These are phyloP conservation scores for Eucalyptus guilfoylei DNA, from an alignment of 345 rosid genomes.

Conservation along the genomic window DNA sequence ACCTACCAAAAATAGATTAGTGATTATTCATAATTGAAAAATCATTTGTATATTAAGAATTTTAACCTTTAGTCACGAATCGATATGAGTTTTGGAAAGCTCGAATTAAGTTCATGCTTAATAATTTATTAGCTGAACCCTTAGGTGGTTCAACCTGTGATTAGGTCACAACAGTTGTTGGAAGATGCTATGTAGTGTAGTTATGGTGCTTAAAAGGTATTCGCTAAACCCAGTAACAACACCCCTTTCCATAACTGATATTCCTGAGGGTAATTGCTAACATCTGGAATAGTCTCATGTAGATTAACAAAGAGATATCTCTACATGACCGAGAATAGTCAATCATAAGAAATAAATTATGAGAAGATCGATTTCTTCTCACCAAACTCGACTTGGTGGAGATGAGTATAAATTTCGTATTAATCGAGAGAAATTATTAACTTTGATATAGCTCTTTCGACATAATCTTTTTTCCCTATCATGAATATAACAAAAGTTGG, in stretches of 20 bases:
- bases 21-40: rapidly evolving
- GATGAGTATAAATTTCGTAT: not conserved
- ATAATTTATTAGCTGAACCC: too few species aligned
- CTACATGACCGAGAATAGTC: not conserved
- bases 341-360: too few species aligned
- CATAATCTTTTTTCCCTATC: not conserved
- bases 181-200: too few species aligned
- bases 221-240: not conserved
- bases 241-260: not conserved
- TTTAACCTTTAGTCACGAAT: too few species aligned
- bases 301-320: too few species aligned
- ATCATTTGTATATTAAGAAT: too few species aligned
- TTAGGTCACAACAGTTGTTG: too few species aligned
- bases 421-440: not conserved
- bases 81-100: too few species aligned
- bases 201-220: too few species aligned
- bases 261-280: not conserved
- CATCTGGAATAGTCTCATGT: not conserved
- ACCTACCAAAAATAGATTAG: too few species aligned
- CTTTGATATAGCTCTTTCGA: not conserved
- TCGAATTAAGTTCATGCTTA: too few species aligned
- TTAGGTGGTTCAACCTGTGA: too few species aligned
- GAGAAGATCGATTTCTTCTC: not conserved
- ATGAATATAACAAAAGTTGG: not conserved
- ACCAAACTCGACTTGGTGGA: not conserved